A percentile compares a stretch with the other conserved stretches of the same genome.
Evolutionary conservation across 1,284 basidiomycete species (phyloP).

Genomic region (Austroboletus niveus): DNA sequence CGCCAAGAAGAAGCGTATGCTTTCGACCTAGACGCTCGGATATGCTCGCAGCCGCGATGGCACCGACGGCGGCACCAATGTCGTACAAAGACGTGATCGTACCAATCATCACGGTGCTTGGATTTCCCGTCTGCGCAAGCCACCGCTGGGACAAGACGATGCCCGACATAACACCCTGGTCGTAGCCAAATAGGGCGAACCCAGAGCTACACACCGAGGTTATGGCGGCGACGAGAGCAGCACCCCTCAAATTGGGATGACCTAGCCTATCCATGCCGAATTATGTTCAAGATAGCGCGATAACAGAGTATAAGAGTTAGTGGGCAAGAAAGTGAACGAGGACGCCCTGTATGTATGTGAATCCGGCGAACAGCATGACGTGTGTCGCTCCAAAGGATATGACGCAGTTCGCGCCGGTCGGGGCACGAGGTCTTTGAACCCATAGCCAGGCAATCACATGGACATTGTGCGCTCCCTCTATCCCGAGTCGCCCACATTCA

Average conservation of each 20-base stretch:
- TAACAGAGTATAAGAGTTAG: not conserved
- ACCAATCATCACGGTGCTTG: conserved; percentile 19
- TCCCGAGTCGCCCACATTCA: not conserved
- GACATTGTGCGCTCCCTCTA: not conserved
- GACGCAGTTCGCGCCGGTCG: not conserved
- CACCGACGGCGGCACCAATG: conserved; percentile 13
- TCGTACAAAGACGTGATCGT: conserved; percentile 20
- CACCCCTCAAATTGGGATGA: conserved; percentile 14
- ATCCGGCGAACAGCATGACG: not conserved
- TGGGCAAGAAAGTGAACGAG: not conserved
- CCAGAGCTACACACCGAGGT: conserved; percentile 20
- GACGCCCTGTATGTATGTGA: not conserved
- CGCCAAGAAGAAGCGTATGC: conserved; percentile 12
- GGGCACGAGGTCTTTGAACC: not conserved
- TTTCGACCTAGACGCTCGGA: conserved; percentile 16
- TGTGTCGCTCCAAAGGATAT: not conserved
- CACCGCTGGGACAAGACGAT: conserved; percentile 14
- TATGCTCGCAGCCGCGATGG: conserved; percentile 12
- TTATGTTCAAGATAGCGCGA: not conserved
- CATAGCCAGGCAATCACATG: not conserved
- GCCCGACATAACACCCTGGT: conserved; percentile 19
- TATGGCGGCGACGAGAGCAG: conserved; percentile 13
- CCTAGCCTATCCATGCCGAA: conserved; percentile 12
- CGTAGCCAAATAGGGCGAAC: conserved; percentile 19
- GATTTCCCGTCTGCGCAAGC: conserved; percentile 18